Base-by-base conservation (phyloP, 768 basidiomycete species). In the Pisolithus sp. region DNA sequence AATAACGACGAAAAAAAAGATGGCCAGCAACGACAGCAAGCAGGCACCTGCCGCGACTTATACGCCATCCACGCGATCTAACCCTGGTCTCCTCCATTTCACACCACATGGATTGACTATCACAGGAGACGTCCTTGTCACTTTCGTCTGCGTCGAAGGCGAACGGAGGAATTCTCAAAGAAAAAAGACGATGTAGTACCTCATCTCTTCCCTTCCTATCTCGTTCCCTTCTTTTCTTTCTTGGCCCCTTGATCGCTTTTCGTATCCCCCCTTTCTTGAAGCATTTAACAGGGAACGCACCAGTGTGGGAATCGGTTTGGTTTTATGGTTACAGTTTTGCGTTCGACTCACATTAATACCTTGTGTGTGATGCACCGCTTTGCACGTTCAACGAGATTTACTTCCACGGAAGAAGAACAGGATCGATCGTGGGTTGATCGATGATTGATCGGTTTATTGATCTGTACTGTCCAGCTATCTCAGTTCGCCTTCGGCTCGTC, bases 31-130 rank as follows among this genome's bases (percentile, higher is more conserved):
- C 53, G 66, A 67, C 23, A 67, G 66, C 52, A 67, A 34, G 53
- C 67, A 67, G 40, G 66, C 62, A 3, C 68, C 66, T 15, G 59
- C 62, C 1, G 66, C 66, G 20, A 69, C 66, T 3, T 67, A 63
- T 31, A 45, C 56, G 9, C 68, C 63, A 36, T 59, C 59, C 2
- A 37, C 59, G 10, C 47, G 63, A 45, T 40, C 50, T 15, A 67
- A 67, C 56, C 66, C 66, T 0, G 66, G 61, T 1, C 48, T 67
- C 46, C 62, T 67, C 48, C 66, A 67, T 55, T 55, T 67, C 53
- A 69, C 66, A 5, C 66, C 66, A 15, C 66, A 67, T 37, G 66
- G 66, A 0, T 34, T 67, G 8, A 67, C 66, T 20, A 69, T 67
- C 46, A 59, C 62, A 8, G 61, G 54, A 17, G 66, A 67, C 37